phyloP scores from a whole-genome alignment of 1,139 yeast genomes.

The Diutina siamensis region DNA sequence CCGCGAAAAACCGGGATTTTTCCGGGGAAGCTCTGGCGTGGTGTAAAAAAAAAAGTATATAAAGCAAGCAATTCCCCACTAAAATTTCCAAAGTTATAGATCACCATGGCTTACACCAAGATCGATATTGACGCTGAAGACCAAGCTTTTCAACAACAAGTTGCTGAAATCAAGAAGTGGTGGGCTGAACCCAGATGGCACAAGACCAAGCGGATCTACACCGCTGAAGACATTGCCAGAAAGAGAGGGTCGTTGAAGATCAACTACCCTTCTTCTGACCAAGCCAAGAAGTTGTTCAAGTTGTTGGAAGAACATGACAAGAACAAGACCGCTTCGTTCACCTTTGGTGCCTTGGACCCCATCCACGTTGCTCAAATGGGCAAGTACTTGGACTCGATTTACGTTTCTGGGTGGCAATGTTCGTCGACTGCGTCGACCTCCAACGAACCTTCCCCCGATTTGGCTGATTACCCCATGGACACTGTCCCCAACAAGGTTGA shows the following conservation, averaged over 20 bases:
- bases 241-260: conserved; percentile 72
- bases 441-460: conserved; percentile 95
- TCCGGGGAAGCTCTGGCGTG: background rate
- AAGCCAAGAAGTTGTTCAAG: conserved; percentile 72
- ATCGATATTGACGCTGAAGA: conserved; percentile 55
- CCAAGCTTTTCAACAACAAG: conserved; percentile 53
- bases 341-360: conserved; percentile 96
- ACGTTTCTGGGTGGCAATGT: conserved; percentile 98
- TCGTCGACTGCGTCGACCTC: conserved; percentile 96
- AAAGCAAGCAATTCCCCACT: background rate
- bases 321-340: conserved; percentile 69
- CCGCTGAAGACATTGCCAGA: conserved; percentile 80
- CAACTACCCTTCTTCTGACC: conserved; percentile 64
- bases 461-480: conserved; percentile 97
- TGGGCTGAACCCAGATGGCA: conserved; percentile 91
- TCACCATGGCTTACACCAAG: conserved; percentile 35
- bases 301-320: conserved; percentile 62
- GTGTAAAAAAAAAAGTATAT: background rate
- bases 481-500: conserved; percentile 98
- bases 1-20: background rate
- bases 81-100: background rate
- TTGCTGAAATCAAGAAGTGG: conserved; percentile 70
- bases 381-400: conserved; percentile 81
- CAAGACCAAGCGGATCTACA: conserved; percentile 77
- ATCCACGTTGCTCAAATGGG: conserved; percentile 96